Conservation (phyloP, 2,329 filamentous ascomycete species). For the Exutisphaerella laricina region DNA sequence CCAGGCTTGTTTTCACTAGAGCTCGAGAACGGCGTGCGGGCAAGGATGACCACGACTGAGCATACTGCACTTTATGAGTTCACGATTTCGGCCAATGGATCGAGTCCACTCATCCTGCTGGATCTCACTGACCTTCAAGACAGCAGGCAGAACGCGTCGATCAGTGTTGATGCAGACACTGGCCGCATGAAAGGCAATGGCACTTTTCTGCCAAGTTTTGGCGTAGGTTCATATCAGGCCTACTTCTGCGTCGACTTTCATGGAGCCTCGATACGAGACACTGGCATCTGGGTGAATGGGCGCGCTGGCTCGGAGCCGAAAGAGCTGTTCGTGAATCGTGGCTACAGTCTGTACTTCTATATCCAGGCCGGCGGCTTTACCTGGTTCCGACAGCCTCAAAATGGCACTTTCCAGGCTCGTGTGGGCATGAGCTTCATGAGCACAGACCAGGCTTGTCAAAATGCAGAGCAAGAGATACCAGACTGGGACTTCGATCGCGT, state of each 20-base stretch:
- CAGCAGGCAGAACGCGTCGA: slow-evolving; percentile 46
- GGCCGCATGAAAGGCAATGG: slow-evolving; percentile 55
- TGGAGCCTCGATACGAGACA: slow-evolving; percentile 47
- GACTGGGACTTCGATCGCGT: slow-evolving; percentile 57
- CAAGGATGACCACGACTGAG: slow-evolving; percentile 56
- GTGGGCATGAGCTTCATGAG: slow-evolving; percentile 66
- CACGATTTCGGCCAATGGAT: slow-evolving; percentile 36
- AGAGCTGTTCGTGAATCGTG: slow-evolving; percentile 28
- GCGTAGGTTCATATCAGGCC: slow-evolving; percentile 50
- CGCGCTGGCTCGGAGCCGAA: slow-evolving; percentile 42
- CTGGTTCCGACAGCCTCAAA: slow-evolving; percentile 11
- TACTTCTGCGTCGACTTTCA: slow-evolving; percentile 57
- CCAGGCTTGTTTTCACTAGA: slow-evolving; percentile 56
- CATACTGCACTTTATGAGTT: slow-evolving; percentile 57
- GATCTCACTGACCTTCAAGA: slow-evolving; percentile 54
- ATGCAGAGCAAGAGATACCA: slow-evolving; percentile 62
- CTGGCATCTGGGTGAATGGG: slow-evolving; percentile 53
- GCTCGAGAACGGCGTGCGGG: slow-evolving; percentile 50
- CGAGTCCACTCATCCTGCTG: slow-evolving; percentile 51
- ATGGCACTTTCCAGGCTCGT: slow-evolving; percentile 49
- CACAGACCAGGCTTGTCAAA: slow-evolving; percentile 57
- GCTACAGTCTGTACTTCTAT: slow-evolving; percentile 30
- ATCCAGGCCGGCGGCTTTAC: slow-evolving; percentile 34
- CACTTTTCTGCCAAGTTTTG: slow-evolving; percentile 56
- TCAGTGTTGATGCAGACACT: slow-evolving; percentile 47